Conservation (phyloP, 352 stramenopile genomes). For the Phytopythium montanum region DNA sequence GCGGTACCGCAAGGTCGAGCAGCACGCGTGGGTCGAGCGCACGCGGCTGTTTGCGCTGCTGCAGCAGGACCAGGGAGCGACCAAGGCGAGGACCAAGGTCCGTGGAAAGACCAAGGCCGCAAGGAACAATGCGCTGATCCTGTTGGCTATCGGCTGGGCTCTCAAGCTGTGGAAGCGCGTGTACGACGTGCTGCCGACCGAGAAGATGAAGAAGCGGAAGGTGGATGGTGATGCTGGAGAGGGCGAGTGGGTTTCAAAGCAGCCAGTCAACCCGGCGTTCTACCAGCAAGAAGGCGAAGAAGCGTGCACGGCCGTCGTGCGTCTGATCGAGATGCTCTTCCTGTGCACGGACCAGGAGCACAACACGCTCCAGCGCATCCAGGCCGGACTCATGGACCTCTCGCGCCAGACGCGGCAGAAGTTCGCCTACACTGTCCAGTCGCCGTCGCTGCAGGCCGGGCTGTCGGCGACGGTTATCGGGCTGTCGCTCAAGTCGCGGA, state of each 20-base stretch:
- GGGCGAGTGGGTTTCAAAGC: no score
- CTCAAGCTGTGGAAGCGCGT: slow-evolving; percentile 67
- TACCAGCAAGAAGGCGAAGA: slow-evolving; percentile 55
- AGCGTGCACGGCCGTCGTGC: slow-evolving; percentile 54
- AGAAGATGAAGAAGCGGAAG: slow-evolving; percentile 22
- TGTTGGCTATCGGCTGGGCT: slow-evolving; percentile 46
- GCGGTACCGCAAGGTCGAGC: slow-evolving; percentile 44
- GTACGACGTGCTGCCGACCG: slow-evolving; percentile 32
- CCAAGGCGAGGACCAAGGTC: slow-evolving; percentile 29
- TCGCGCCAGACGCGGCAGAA: slow-evolving; percentile 43
- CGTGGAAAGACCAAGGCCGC: slow-evolving; percentile 35
- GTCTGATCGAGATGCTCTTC: slow-evolving; percentile 79
- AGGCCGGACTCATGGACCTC: slow-evolving; percentile 53
- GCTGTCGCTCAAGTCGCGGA: slow-evolving; percentile 69
- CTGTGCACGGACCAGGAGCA: slow-evolving; percentile 68
- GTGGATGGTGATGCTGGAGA: slow-evolving; percentile 1
- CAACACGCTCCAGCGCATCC: slow-evolving; percentile 69
- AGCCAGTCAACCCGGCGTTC: slow-evolving; percentile 11
- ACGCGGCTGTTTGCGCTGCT: slow-evolving; percentile 63
- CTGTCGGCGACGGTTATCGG: slow-evolving; percentile 67
- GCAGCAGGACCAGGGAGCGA: slow-evolving; percentile 33
- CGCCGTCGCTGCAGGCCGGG: slow-evolving; percentile 50
- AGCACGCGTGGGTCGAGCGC: slow-evolving; percentile 47
- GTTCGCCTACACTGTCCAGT: slow-evolving; percentile 62
- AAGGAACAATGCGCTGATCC: slow-evolving; percentile 65